Conservation (phyloP, 176 grass and related monocot genomes). For the Stipa capillata region DNA sequence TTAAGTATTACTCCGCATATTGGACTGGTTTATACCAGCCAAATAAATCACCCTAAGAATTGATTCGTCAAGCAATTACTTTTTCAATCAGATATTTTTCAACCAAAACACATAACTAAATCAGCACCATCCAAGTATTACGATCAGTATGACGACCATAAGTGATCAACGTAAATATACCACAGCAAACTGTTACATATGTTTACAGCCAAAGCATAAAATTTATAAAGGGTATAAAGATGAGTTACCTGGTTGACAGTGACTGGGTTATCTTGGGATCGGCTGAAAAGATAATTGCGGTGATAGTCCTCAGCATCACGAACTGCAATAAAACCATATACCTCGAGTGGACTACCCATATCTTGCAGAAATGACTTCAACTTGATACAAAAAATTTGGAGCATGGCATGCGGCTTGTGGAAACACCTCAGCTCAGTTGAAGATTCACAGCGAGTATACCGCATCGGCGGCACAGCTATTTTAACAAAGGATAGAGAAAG, state of each 20-base stretch:
- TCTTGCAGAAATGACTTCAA: neutral
- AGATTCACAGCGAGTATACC: neutral
- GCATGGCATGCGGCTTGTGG: neutral
- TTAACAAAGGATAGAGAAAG: neutral
- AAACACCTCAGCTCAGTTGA: neutral
- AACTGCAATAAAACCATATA: conserved; percentile 6
- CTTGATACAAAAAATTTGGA: conserved; percentile 1
- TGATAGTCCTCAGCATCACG: neutral
- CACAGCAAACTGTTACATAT: too few relatives aligned
- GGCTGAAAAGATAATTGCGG: neutral
- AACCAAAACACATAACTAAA: too few relatives aligned
- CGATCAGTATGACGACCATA: too few relatives aligned
- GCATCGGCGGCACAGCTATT: neutral
- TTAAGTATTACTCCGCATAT: too few relatives aligned
- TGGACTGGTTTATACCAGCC: too few relatives aligned
- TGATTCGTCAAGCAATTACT: too few relatives aligned
- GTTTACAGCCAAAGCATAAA: neutral
- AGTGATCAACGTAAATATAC: too few relatives aligned
- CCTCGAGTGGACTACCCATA: neutral
- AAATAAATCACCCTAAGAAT: too few relatives aligned
- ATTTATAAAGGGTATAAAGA: neutral
- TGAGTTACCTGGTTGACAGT: neutral
- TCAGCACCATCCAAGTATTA: too few relatives aligned
- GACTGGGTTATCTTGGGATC: neutral
- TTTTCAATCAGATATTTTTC: too few relatives aligned